These are phyloP conservation scores for Diutina pseudorugosa DNA, from an alignment of 1,139 yeast species.

Conservation along the genomic window DNA sequence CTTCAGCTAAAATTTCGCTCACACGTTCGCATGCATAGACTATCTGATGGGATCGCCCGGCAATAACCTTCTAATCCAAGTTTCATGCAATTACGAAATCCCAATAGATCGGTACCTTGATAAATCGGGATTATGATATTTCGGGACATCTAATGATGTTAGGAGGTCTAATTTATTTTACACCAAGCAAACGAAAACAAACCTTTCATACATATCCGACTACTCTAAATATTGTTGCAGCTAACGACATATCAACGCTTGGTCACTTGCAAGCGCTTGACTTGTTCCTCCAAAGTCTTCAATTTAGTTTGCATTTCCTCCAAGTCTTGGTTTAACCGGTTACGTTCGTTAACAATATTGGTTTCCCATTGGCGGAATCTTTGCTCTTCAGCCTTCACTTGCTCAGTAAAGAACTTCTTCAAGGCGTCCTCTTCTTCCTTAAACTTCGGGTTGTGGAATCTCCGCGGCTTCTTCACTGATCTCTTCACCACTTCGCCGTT, in stretches of 20 bases:
- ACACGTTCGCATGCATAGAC: no score
- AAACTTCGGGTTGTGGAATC: slow-evolving; percentile 75
- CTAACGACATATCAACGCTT: neutral
- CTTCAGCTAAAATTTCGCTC: no score
- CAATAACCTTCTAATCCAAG: no score
- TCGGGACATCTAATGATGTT: no score
- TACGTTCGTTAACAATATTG: slow-evolving; percentile 87
- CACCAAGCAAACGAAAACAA: neutral
- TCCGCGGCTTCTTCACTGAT: slow-evolving; percentile 33
- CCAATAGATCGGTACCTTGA: no score
- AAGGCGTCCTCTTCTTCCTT: slow-evolving; percentile 93
- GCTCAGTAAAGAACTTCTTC: slow-evolving; percentile 94
- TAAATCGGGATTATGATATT: no score
- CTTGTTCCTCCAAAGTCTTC: slow-evolving; percentile 62
- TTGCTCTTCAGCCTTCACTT: slow-evolving; percentile 93
- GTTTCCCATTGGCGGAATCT: slow-evolving; percentile 98
- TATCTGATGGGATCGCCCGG: no score
- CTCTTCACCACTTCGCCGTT: slow-evolving; percentile 24
- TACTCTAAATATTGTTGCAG: neutral
- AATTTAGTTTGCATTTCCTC: slow-evolving; percentile 75
- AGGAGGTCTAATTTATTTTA: neutral
- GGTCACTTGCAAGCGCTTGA: slow-evolving; percentile 47
- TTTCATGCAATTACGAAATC: no score
- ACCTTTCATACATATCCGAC: neutral
- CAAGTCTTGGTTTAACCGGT: slow-evolving; percentile 84